These are phyloP conservation scores for Ceratonia siliqua DNA, from an alignment of 306 rosid genomes.

Conservation along the genomic window DNA sequence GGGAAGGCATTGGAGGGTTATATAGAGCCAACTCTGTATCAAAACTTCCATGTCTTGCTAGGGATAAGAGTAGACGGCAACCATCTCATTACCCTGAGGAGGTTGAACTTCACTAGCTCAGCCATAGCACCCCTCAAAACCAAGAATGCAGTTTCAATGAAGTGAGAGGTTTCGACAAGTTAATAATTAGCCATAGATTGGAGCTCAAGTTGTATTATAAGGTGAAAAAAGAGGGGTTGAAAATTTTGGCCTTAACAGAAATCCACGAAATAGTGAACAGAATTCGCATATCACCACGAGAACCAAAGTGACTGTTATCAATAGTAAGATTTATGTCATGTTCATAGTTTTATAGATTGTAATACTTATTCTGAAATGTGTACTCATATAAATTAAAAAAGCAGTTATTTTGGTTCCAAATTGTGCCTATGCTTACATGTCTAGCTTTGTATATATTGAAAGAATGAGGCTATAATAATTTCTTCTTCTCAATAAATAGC, in stretches of 20 bases:
- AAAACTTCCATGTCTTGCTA: constrained; percentile 42
- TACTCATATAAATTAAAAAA: neutral
- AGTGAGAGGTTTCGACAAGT: neutral
- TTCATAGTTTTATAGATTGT: neutral
- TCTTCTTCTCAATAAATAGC: neutral
- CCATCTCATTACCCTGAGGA: constrained; percentile 27
- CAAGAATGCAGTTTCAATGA: neutral
- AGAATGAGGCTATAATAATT: neutral
- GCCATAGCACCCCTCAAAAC: neutral
- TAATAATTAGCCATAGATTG: constrained; percentile 2
- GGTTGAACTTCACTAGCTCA: constrained; percentile 30
- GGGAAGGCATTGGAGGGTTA: constrained; percentile 50
- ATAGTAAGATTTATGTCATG: constrained; percentile 28
- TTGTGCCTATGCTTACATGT: neutral
- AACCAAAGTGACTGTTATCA: neutral
- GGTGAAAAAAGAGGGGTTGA: constrained; percentile 24
- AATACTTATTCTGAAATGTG: constrained; percentile 1
- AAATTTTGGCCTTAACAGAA: constrained; percentile 4
- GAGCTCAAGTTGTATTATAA: constrained; percentile 13
- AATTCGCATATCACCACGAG: neutral
- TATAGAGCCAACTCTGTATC: constrained; percentile 52
- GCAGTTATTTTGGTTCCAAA: constrained; percentile 2
- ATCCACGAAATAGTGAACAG: neutral
- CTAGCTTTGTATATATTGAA: neutral
- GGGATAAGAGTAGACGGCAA: constrained; percentile 40